Evolutionary conservation across 208 protist species (phyloP), one percentile per base, ranked within the genome.

Genomic region (Tritrichomonas foetus): DNA sequence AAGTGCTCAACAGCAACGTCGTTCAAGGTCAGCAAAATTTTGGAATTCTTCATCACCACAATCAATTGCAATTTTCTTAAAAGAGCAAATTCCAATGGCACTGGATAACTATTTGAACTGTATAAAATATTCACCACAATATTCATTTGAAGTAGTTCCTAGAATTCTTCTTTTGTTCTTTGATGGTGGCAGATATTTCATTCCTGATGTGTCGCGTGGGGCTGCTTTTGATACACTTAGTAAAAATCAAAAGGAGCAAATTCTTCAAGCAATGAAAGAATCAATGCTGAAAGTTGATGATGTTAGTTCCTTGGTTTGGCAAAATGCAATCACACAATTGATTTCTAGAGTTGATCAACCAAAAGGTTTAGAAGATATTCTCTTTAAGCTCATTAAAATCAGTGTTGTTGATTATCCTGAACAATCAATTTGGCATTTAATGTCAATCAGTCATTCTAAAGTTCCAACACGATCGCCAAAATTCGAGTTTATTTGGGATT

Each of bases 181-280:
- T 49, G 89, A 93, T 93, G 8, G 27, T 44, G 89, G 89, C 0
- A 93, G 55, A 93, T 93, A 69, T 39, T 93, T 53, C 5, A 84
- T 47, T 84, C 50, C 3, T n/a, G 39, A 50, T 53, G 22, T 75
- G 13, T 36, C 69, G 1, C 33, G 1, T 13, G 69, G 33, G 3
- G 13, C 44, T 44, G 0, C 14, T 13, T 47, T 47, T 20, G 41
- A 36, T 30, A 5, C 16, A 47, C 20, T 33, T 8, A 27, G 5
- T 53, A 2, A 13, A 57, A 53, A 89, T 30, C 14, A 33, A 25
- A 57, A 57, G 14, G 16, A 57, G 14, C 9, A n/a, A 9, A 20
- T 89, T 9, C 14, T 36, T 39, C 47, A n/a, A 20, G 25, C 47
- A 25, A 61, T 36, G 41, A 47, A 57, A 89, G 47, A 47, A 39